phyloP scores from a whole-genome alignment of 257 asterid species.

The Fraxinus pennsylvanica region DNA sequence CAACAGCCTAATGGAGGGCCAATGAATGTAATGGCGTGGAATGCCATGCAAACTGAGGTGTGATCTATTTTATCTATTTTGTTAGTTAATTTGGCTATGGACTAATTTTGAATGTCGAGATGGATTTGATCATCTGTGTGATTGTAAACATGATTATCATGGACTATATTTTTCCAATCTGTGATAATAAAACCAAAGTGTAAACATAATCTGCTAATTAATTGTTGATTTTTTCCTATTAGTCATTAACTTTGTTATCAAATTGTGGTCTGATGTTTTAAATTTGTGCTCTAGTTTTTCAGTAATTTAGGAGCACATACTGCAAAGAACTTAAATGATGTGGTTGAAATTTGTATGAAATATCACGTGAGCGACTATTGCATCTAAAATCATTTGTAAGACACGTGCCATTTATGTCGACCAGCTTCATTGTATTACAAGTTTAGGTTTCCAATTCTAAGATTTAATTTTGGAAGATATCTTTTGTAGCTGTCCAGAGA shows the following conservation, averaged over 20 bases:
- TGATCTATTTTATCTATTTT: neutral
- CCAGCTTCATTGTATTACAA: neutral
- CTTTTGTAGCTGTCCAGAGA: neutral
- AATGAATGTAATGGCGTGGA: slow-evolving; percentile 54
- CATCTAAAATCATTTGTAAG: neutral
- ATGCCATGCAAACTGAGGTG: slow-evolving; percentile 63
- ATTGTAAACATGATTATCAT: neutral
- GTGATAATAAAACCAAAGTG: neutral
- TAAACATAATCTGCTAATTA: neutral
- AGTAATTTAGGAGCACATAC: neutral
- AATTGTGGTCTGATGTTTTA: neutral
- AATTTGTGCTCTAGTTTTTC: neutral
- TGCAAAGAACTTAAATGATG: neutral
- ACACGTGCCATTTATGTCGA: neutral
- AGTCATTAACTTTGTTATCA: neutral
- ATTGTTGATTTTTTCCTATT: neutral
- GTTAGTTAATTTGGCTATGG: neutral
- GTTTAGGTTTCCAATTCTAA: neutral
- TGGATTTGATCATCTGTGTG: neutral
- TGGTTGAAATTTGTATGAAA: neutral
- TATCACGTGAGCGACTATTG: neutral
- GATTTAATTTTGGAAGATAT: neutral
- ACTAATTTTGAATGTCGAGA: neutral
- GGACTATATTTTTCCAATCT: neutral
- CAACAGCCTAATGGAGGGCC: slow-evolving; percentile 59